Percentiles rank a stretch among this genome's conserved stretches.
phyloP scores from a whole-genome alignment of 352 stramenopile species.

The Pythium aquatile region DNA sequence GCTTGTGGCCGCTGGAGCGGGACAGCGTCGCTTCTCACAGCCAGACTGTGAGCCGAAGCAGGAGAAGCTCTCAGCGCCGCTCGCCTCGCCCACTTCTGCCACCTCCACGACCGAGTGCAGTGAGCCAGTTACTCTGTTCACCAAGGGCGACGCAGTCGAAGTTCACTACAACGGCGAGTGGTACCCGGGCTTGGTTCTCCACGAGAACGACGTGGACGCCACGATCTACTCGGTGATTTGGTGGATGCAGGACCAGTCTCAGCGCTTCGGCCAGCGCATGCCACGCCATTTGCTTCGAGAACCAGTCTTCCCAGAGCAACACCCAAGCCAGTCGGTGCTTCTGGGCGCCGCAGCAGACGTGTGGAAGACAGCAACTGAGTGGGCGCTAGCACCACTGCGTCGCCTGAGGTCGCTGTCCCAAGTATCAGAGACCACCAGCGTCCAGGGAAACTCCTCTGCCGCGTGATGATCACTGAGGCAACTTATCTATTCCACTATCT shows the following conservation, averaged over 20 bases:
- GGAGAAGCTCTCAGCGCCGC: not conserved
- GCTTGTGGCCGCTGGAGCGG: not conserved
- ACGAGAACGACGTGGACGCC: slow-evolving; percentile 45
- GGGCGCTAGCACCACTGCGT: slow-evolving; percentile 29
- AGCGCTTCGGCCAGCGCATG: slow-evolving; percentile 63
- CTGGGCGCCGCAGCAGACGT: slow-evolving; percentile 58
- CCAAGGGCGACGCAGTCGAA: slow-evolving; percentile 66
- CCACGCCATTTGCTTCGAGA: slow-evolving; percentile 50
- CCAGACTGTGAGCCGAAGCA: slow-evolving; percentile 1
- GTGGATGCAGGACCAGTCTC: slow-evolving; percentile 81
- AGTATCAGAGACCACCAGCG: slow-evolving; percentile 17
- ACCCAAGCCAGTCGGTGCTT: slow-evolving; percentile 33
- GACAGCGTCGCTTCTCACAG: not conserved
- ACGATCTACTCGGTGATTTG: slow-evolving; percentile 77
- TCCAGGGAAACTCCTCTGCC: slow-evolving; percentile 19
- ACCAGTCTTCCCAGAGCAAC: slow-evolving; percentile 27
- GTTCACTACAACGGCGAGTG: slow-evolving; percentile 50
- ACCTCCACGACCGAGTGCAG: slow-evolving; percentile 2
- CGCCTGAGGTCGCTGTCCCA: slow-evolving; percentile 25
- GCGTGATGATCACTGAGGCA: slow-evolving; percentile 4
- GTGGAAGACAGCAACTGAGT: slow-evolving; percentile 34
- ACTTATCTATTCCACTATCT: slow-evolving; percentile 9
- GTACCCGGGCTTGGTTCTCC: slow-evolving; percentile 66
- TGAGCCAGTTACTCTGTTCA: slow-evolving; percentile 28
- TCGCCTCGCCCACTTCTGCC: not conserved